Percentiles rank a stretch among this genome's conserved stretches.
These are phyloP conservation scores for Poa pratensis DNA, from an alignment of 176 grass and related monocot species.

Conservation along the genomic window DNA sequence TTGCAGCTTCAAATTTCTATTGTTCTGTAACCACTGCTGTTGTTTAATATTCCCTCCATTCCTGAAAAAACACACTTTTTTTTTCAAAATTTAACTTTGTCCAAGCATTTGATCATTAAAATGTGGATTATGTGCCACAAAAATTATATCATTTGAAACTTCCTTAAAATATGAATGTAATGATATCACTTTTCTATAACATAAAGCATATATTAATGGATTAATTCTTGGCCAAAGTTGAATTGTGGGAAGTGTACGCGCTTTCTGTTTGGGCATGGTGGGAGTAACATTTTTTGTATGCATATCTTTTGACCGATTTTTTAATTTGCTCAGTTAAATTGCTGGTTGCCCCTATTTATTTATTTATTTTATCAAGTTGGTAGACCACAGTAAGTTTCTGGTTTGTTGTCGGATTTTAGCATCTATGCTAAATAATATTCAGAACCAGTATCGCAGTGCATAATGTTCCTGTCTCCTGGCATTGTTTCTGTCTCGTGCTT, in stretches of 20 bases:
- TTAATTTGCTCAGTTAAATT: background rate
- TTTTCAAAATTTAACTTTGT: no score
- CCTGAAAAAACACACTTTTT: no score
- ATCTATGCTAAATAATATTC: background rate
- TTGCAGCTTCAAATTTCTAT: background rate
- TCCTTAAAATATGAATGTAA: no score
- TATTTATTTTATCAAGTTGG: background rate
- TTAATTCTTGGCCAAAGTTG: no score
- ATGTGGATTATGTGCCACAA: no score
- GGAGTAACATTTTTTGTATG: constrained; percentile 15
- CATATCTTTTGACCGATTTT: background rate
- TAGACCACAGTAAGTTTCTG: background rate
- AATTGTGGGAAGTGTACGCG: no score
- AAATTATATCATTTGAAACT: no score
- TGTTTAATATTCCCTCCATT: background rate
- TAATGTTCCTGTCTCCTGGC: constrained; percentile 10
- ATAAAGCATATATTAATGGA: no score
- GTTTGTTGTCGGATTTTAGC: background rate
- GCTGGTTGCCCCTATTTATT: constrained; percentile 2
- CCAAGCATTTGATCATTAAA: no score
- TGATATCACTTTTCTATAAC: no score
- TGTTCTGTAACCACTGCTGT: background rate
- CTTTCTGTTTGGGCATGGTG: no score
- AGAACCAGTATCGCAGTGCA: background rate
- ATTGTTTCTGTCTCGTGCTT: background rate